phyloP scores from a whole-genome alignment of 257 asterid species.

The Nicotiana attenuata region DNA sequence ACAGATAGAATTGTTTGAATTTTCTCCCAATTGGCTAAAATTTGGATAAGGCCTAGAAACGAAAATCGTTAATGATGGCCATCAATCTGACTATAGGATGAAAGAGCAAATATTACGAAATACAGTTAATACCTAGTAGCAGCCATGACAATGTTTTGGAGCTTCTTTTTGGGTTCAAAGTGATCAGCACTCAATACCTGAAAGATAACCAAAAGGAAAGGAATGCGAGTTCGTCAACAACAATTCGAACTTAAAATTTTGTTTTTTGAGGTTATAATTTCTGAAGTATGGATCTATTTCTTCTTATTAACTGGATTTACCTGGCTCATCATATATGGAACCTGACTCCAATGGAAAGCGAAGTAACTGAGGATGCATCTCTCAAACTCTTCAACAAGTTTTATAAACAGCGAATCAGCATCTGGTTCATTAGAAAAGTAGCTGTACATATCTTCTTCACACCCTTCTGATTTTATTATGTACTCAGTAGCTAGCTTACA shows the following conservation, averaged over 20 bases:
- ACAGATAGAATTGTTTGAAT: neutral
- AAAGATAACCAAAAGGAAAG: neutral
- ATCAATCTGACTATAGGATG: neutral
- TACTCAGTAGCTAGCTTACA: slow-evolving; percentile 85
- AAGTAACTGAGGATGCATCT: slow-evolving; percentile 87
- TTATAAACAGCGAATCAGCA: slow-evolving; percentile 81
- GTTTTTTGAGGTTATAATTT: neutral
- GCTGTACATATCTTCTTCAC: slow-evolving; percentile 72
- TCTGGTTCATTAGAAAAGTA: slow-evolving; percentile 63
- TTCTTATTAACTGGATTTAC: slow-evolving; percentile 17
- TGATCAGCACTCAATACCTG: slow-evolving; percentile 61
- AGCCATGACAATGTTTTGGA: slow-evolving; percentile 80
- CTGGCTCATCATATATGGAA: slow-evolving; percentile 75
- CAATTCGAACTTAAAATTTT: neutral
- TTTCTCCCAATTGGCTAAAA: neutral
- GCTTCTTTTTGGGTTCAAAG: slow-evolving; percentile 74
- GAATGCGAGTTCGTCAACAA: neutral
- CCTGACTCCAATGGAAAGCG: slow-evolving; percentile 88
- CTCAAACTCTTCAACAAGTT: slow-evolving; percentile 85
- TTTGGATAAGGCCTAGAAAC: neutral
- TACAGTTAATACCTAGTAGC: slow-evolving; percentile 65
- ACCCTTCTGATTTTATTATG: slow-evolving; percentile 68
- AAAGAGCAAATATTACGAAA: neutral
- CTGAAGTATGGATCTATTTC: neutral
- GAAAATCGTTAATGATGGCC: neutral